Percentiles rank a stretch among this genome's conserved stretches.
phyloP scores from a whole-genome alignment of 2,329 filamentous ascomycete species.

The Neonectria coccinea region DNA sequence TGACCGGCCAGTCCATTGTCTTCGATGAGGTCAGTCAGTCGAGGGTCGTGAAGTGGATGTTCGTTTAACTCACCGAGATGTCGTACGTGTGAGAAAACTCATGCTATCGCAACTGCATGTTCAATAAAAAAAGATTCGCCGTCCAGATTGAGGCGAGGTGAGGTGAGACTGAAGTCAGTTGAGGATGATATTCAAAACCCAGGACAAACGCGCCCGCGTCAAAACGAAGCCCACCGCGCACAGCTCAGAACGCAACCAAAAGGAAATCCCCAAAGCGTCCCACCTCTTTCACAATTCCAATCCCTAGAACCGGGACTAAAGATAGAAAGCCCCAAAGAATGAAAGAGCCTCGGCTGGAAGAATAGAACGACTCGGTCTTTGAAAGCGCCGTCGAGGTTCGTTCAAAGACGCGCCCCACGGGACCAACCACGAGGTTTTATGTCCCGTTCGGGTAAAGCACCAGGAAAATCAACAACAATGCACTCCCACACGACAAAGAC shows the following conservation, averaged over 20 bases:
- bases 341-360: neutral
- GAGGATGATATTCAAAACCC: neutral
- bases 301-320: neutral
- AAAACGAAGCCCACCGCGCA: neutral
- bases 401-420: neutral
- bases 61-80: conserved; percentile 32
- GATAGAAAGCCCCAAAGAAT: neutral
- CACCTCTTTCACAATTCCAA: neutral
- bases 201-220: neutral
- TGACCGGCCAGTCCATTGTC: conserved; percentile 26
- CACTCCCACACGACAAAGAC: neutral
- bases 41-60: neutral
- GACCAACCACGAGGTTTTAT: neutral
- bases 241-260: neutral
- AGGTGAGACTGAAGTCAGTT: neutral
- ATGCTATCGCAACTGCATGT: conserved; percentile 21
- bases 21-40: conserved; percentile 2
- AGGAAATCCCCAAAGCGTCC: neutral
- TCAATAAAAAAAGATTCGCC: neutral
- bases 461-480: neutral
- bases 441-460: conserved; percentile 1
- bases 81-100: conserved; percentile 4
- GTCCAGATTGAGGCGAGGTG: neutral
- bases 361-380: neutral
- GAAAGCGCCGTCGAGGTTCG: neutral